Evolutionary conservation across 2,329 filamentous ascomycete species (phyloP).

Genomic region (Trematosphaeria pertusa): DNA sequence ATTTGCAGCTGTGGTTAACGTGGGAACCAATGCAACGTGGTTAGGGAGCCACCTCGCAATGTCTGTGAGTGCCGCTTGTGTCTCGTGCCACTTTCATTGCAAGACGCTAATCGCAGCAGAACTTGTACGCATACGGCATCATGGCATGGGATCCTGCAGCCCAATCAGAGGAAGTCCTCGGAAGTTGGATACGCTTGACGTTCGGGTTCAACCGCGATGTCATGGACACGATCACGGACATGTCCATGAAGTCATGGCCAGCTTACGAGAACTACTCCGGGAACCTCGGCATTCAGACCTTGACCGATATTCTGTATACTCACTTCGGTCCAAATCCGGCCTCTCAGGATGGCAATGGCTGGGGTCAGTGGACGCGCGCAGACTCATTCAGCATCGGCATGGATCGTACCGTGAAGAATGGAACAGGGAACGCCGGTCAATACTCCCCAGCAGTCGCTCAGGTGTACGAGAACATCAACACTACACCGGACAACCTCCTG

Average conservation of each 20-base stretch:
- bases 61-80: slow-evolving; percentile 40
- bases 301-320: slow-evolving; percentile 71
- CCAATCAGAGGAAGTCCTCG: slow-evolving; percentile 59
- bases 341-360: slow-evolving; percentile 70
- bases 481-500: slow-evolving; percentile 71
- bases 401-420: slow-evolving; percentile 73
- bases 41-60: slow-evolving; percentile 73
- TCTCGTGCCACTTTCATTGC: background rate
- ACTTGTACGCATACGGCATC: slow-evolving; percentile 72
- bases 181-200: slow-evolving; percentile 73
- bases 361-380: slow-evolving; percentile 76
- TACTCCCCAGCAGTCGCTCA: slow-evolving; percentile 68
- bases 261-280: slow-evolving; percentile 75
- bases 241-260: slow-evolving; percentile 74
- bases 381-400: slow-evolving; percentile 68
- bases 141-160: slow-evolving; percentile 68
- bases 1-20: slow-evolving; percentile 71
- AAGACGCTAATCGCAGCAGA: slow-evolving; percentile 51
- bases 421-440: slow-evolving; percentile 70
- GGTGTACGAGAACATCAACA: slow-evolving; percentile 65
- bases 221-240: slow-evolving; percentile 64
- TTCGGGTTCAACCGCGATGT: slow-evolving; percentile 64
- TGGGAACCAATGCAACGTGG: slow-evolving; percentile 71
- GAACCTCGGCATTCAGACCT: slow-evolving; percentile 72
- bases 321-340: slow-evolving; percentile 74